Evolutionary conservation across 306 rosid species (phyloP).

Genomic region (Medicago ruthenica): DNA sequence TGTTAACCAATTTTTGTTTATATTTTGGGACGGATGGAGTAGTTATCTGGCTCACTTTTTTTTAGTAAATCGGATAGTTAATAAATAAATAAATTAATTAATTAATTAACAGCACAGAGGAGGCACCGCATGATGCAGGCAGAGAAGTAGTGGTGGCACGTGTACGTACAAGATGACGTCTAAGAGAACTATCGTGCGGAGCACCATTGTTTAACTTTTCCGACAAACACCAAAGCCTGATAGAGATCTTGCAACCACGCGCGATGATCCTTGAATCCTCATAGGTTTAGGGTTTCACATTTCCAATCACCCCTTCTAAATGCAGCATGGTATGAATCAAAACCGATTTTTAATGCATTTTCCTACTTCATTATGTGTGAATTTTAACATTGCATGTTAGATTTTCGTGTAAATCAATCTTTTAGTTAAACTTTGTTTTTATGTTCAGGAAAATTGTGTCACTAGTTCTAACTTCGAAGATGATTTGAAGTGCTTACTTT

Average conservation of each 20-base stretch:
- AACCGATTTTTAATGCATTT: conserved; percentile 32
- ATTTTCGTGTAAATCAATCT: conserved; percentile 27
- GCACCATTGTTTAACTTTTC: conserved; percentile 44
- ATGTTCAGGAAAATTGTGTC: conserved; percentile 40
- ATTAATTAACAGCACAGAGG: too few species aligned
- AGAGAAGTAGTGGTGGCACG: conserved; percentile 35
- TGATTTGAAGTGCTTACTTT: conserved; percentile 12
- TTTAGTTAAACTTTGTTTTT: conserved; percentile 21
- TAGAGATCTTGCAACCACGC: conserved; percentile 50
- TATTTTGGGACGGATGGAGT: too few species aligned
- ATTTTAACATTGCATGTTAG: neutral
- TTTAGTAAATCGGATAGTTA: too few species aligned
- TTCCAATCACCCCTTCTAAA: neutral
- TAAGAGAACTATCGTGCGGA: conserved; percentile 53
- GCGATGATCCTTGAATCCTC: conserved; percentile 15
- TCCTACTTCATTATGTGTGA: neutral
- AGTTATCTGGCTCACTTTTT: too few species aligned
- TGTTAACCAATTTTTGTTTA: too few species aligned
- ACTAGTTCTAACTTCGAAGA: neutral
- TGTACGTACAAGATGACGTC: conserved; percentile 45
- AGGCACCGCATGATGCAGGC: too few species aligned
- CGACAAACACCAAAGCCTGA: conserved; percentile 36
- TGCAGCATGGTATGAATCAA: neutral
- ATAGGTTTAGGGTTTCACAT: conserved; percentile 43
- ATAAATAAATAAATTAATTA: too few species aligned